A percentile compares a stretch with the other conserved stretches of the same genome.
phyloP scores from a whole-genome alignment of 2,329 filamentous ascomycete genomes.

The Claviceps capensis region DNA sequence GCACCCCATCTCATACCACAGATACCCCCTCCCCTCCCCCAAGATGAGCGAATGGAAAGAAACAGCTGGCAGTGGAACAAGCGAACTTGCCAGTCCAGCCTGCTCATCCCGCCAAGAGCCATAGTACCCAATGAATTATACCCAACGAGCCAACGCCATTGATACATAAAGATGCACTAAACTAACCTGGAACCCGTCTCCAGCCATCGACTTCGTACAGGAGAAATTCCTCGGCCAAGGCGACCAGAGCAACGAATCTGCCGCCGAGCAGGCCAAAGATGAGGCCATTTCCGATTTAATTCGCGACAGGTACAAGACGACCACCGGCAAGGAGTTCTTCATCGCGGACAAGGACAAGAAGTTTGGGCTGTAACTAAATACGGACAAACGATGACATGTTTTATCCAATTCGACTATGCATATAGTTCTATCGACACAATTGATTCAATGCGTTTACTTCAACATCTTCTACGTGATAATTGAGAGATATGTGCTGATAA shows the following conservation, averaged over 20 bases:
- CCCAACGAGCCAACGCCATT: neutral
- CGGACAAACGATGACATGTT: no score
- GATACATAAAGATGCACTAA: neutral
- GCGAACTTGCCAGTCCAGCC: no score
- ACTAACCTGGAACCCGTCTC: neutral
- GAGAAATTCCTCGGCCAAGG: constrained; percentile 60
- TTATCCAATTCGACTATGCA: no score
- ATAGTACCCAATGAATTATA: no score
- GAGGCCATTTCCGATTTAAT: constrained; percentile 64
- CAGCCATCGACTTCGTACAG: constrained; percentile 67
- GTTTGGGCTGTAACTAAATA: constrained; percentile 10
- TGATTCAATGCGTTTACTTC: no score
- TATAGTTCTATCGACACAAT: no score
- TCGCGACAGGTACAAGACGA: constrained; percentile 53
- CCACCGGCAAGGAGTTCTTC: constrained; percentile 55
- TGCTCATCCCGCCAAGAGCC: no score
- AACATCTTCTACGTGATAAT: no score
- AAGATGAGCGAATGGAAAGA: neutral
- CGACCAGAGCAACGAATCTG: constrained; percentile 56
- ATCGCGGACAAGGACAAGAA: constrained; percentile 52
- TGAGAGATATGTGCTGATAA: no score
- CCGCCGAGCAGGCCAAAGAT: constrained; percentile 72
- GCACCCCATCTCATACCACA: neutral
- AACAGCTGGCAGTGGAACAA: neutral
- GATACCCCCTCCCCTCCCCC: no score